Base-by-base conservation (phyloP, 1,139 yeast genomes). In the Sporopachydermia cereana region DNA sequence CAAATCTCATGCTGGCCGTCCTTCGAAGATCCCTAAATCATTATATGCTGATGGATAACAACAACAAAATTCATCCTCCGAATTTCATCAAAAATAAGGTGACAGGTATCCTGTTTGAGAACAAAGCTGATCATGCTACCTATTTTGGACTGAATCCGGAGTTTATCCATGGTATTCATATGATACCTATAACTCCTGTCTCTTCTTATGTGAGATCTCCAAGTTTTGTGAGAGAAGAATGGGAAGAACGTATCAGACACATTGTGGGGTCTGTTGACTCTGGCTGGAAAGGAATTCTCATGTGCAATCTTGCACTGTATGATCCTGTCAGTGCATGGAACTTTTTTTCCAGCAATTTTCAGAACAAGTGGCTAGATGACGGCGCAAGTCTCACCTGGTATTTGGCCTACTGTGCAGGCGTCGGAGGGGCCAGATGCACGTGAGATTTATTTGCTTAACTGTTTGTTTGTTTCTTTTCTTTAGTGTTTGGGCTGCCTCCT, bases 41-140 rank as follows among this genome's bases (percentile, higher is more conserved):
- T 50, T 83, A 83, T 62, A 76, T 80, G 70, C 66, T 76, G 45
- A 76, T 74, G 57, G 60, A 66, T 24, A 66, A 69, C 48, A 74
- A 72, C 55, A 82, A 76, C 56, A 58, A 57, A 14, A 67, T 72
- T 21, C 72, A 76, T 57, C 91, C 91, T 7, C 41, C 64, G 2
- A 62, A 68, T 45, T 72, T 79, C 54, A 67, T 77, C 45, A 67
- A 68, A 16, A 83, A 83, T 59, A 81, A 79, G 58, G 91, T 83
- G 2, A 72, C 84, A 44, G 93, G 93, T 34, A 83, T 83, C 41
- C 59, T 80, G 44, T 83, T 80, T 56, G 82, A 77, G 52, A 75
- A 76, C 59, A 75, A 76, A 56, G 62, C 76, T 48, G 78, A 72
- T 48, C 75, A 74, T 60, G 74, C 82, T 16, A 77, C 79, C 2